Conservation (phyloP, 805 yeast species). For the Vanderwaltozyma yarrowii region DNA sequence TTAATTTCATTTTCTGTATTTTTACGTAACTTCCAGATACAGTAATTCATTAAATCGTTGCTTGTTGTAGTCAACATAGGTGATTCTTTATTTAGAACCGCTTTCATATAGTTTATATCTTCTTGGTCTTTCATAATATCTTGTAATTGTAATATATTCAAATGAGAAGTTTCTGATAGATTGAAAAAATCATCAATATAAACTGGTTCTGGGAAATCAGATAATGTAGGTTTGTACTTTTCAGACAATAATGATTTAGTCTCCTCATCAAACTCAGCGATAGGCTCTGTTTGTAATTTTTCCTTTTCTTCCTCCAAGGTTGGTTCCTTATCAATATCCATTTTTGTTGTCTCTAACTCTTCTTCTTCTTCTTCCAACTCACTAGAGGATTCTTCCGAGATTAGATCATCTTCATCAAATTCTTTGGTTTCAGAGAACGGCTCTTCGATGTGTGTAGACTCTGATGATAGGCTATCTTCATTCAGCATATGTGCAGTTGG, state of each 20-base stretch:
- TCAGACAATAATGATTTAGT: no score
- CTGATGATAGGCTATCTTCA: slow-evolving; percentile 20
- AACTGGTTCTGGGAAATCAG: slow-evolving; percentile 46
- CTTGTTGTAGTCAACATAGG: neutral
- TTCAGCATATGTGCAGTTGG: slow-evolving; percentile 25
- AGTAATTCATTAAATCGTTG: slow-evolving; percentile 8
- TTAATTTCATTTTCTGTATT: slow-evolving; percentile 6
- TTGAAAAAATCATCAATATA: slow-evolving; percentile 31
- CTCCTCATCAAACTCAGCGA: no score
- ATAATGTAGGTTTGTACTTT: no score
- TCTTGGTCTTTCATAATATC: slow-evolving; percentile 59
- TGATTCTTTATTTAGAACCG: slow-evolving; percentile 27
- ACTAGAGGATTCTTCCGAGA: slow-evolving; percentile 6
- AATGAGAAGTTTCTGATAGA: neutral
- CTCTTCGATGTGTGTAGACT: slow-evolving; percentile 9
- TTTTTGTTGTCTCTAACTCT: neutral
- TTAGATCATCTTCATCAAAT: slow-evolving; percentile 11
- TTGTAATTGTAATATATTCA: slow-evolving; percentile 38
- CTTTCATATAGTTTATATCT: slow-evolving; percentile 47
- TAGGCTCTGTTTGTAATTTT: no score
- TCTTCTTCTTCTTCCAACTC: slow-evolving; percentile 12
- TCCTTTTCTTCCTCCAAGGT: neutral
- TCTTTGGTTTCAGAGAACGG: slow-evolving; percentile 3
- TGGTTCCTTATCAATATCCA: neutral
- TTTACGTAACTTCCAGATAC: slow-evolving; percentile 18